Conservation (phyloP, 768 basidiomycete genomes). For the Kwoniella dejecticola region DNA sequence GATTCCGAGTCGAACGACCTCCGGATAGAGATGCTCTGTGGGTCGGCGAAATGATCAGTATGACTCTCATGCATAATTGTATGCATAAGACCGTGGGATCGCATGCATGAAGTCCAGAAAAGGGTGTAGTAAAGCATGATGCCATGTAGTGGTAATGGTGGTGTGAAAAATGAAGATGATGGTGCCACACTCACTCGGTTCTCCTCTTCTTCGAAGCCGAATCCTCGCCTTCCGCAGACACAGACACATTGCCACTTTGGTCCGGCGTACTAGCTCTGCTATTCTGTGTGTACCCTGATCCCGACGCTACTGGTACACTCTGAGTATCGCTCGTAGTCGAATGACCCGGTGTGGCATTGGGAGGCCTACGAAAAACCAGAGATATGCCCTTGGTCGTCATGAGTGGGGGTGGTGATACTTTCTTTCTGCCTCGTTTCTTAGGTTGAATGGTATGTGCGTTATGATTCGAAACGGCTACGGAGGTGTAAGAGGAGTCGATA, state of each 20-base stretch:
- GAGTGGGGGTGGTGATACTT: slow-evolving; percentile 9
- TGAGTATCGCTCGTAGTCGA: neutral
- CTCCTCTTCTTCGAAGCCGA: slow-evolving; percentile 24
- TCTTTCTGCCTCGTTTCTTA: slow-evolving; percentile 11
- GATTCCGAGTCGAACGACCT: slow-evolving; percentile 4
- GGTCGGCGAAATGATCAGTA: neutral
- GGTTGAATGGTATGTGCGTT: neutral
- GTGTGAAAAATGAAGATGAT: no score
- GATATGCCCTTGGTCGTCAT: slow-evolving; percentile 22
- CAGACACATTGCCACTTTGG: neutral
- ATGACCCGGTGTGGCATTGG: neutral
- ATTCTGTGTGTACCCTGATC: neutral
- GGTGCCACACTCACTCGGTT: slow-evolving; percentile 29
- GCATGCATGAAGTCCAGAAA: neutral
- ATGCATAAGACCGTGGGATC: neutral
- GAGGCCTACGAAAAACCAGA: slow-evolving; percentile 25
- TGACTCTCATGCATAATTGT: neutral
- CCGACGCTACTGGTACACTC: neutral
- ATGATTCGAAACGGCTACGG: neutral
- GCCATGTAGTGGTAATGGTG: no score
- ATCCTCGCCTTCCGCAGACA: neutral
- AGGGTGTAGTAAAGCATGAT: neutral
- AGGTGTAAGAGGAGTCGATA: neutral
- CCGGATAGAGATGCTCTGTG: slow-evolving; percentile 2
- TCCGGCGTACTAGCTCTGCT: slow-evolving; percentile 22